Evolutionary conservation across 1,284 basidiomycete genomes (phyloP).

Genomic region (Ustilago esculenta): DNA sequence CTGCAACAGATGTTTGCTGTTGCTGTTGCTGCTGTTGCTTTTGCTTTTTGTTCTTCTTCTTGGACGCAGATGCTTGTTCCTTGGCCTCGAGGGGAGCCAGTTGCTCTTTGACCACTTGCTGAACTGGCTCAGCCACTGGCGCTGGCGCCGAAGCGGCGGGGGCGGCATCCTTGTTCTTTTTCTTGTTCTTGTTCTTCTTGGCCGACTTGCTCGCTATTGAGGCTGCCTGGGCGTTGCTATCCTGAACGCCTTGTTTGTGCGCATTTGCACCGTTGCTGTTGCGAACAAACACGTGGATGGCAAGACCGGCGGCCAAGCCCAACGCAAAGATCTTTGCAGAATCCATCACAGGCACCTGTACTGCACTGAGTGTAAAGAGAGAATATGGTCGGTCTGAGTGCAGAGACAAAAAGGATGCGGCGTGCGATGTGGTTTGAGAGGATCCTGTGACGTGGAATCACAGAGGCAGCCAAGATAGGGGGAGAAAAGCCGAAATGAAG

Average conservation of each 20-base stretch:
- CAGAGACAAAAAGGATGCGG: neutral
- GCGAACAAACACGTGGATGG: constrained; percentile 32
- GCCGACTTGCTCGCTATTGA: constrained; percentile 11
- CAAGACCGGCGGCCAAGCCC: constrained; percentile 36
- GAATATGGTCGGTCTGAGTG: too few relatives aligned
- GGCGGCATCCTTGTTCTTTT: constrained; percentile 4
- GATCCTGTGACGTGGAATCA: constrained; percentile 24
- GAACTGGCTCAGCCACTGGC: too few relatives aligned
- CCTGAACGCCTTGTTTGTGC: neutral
- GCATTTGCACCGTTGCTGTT: constrained; percentile 6
- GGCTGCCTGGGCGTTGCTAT: neutral
- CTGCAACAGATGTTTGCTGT: too few relatives aligned
- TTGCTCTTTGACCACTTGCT: neutral
- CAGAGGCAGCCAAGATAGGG: neutral
- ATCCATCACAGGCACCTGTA: constrained; percentile 16
- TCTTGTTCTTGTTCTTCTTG: constrained; percentile 35
- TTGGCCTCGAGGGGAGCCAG: neutral
- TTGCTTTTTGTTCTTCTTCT: constrained; percentile 7
- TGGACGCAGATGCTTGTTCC: neutral
- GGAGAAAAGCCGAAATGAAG: constrained; percentile 5
- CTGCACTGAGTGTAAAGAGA: neutral
- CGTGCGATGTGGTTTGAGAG: neutral
- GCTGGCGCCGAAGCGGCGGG: neutral
- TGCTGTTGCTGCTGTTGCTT: neutral
- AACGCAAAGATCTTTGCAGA: constrained; percentile 49